These are phyloP conservation scores for Wickerhamomyces bovis DNA, from an alignment of 805 yeast species.

Conservation along the genomic window DNA sequence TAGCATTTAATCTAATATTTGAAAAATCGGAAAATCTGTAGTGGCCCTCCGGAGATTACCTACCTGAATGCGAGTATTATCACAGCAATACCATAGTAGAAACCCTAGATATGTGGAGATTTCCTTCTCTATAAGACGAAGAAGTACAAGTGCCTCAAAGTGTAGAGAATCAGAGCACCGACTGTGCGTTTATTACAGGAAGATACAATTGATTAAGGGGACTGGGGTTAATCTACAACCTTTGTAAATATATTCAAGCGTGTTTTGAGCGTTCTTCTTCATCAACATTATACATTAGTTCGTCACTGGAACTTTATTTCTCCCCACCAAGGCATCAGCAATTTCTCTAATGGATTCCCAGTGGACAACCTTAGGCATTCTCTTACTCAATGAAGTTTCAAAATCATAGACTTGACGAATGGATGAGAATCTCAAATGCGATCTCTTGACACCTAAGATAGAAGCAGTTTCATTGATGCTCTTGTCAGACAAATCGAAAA, in stretches of 20 bases:
- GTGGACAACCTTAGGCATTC: conserved; percentile 86
- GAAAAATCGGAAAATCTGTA: no score
- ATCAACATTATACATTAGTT: background rate
- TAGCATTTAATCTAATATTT: no score
- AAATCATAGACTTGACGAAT: conserved; percentile 74
- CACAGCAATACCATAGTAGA: no score
- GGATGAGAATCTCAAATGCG: conserved; percentile 69
- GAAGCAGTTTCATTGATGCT: conserved; percentile 52
- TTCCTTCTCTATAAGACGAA: no score
- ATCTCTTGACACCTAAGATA: conserved; percentile 77
- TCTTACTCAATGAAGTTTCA: conserved; percentile 72
- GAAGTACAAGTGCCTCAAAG: no score
- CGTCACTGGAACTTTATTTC: conserved; percentile 28
- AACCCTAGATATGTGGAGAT: no score
- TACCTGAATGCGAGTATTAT: no score
- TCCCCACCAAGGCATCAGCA: conserved; percentile 81
- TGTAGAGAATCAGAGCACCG: no score
- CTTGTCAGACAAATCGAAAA: conserved; percentile 33
- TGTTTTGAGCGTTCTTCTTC: background rate
- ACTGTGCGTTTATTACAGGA: no score
- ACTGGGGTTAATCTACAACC: no score
- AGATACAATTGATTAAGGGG: no score
- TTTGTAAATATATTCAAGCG: background rate
- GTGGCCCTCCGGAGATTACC: no score
- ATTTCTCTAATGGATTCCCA: conserved; percentile 75